Evolutionary conservation across 148 eudicot species (phyloP), one percentile per base, ranked within the genome.

Genomic region (Amaranthus palmeri): DNA sequence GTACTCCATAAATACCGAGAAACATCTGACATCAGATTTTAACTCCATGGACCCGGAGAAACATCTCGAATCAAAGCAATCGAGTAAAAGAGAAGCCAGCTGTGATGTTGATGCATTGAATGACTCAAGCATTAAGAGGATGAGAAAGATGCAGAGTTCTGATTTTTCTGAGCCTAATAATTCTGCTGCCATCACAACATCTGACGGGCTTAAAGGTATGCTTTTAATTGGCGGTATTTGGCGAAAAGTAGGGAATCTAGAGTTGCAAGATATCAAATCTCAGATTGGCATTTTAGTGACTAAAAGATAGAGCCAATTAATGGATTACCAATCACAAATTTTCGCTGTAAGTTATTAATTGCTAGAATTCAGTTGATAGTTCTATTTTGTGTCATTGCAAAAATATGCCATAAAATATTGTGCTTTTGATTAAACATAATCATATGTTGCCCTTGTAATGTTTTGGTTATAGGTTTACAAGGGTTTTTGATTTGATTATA

Each of bases 181-280:
- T 74, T 17, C 53, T n/a, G 46, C 68, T 65, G 67, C 18, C 10
- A 12, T 67, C 4, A 9, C 17, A 4, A 7, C 36, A 18, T 69
- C 58, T 11, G 76, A 79, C 72, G 83, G 79, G 40, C 62, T 76
- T 3, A 74, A 78, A 56, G 95, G 90, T 44, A 77, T 58, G 62
- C 73, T 89, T 73, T 68, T 88, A 85, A 79, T 89, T 40, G 84
- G 73, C 71, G 97, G 96, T 50, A 79, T 85, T 68, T 86, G 90
- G 96, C 89, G 75, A 72, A 83, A 73, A 76, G 89, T 87, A n/a
- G 83, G 72, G 47, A 77, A 79, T 70, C 84, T 88, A 75, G 87
- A 85, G 73, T 25, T 87, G 13, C 71, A 61, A 65, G 85, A 76
- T 81, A 85, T 91, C 63, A 70, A 85, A 78, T 84, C 96, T 40